Conservation (phyloP, 2,329 filamentous ascomycete species). For the Pestalotiopsis sp. region DNA sequence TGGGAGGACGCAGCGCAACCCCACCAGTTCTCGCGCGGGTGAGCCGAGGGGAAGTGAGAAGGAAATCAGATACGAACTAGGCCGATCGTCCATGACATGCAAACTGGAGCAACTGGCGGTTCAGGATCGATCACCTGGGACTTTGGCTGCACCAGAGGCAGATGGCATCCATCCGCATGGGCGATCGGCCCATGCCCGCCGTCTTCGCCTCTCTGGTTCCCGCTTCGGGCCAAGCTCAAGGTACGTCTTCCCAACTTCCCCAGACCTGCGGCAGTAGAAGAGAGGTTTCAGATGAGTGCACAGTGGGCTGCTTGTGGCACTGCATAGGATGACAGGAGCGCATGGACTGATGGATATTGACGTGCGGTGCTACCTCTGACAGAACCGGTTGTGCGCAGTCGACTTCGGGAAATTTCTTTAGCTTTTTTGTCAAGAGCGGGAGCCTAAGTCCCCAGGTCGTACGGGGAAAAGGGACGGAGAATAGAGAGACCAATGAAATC, state of each 20-base stretch:
- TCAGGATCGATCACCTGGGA: background rate
- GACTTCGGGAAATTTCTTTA: slow-evolving; percentile 36
- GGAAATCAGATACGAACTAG: background rate
- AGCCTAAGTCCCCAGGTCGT: slow-evolving; percentile 26
- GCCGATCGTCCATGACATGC: slow-evolving; percentile 5
- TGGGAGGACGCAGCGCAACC: slow-evolving; percentile 23
- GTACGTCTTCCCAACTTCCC: slow-evolving; percentile 14
- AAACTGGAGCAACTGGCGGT: background rate
- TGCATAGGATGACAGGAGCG: slow-evolving; percentile 33
- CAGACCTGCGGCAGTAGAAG: slow-evolving; percentile 21
- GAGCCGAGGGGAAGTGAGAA: background rate
- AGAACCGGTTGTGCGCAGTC: slow-evolving; percentile 35
- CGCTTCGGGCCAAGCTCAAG: slow-evolving; percentile 20
- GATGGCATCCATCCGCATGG: slow-evolving; percentile 25
- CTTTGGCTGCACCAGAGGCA: slow-evolving; percentile 25
- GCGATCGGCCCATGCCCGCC: slow-evolving; percentile 23
- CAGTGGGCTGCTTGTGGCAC: slow-evolving; percentile 30
- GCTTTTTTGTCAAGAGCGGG: slow-evolving; percentile 29
- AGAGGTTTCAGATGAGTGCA: slow-evolving; percentile 34
- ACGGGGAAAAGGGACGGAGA: slow-evolving; percentile 32
- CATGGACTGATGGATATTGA: slow-evolving; percentile 16
- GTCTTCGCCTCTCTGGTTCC: slow-evolving; percentile 20
- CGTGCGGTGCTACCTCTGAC: slow-evolving; percentile 27
- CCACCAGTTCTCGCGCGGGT: slow-evolving; percentile 28
- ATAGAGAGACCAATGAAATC: slow-evolving; percentile 26